Evolutionary conservation across 805 yeast species (phyloP).

Genomic region (Ogataea minuta): DNA sequence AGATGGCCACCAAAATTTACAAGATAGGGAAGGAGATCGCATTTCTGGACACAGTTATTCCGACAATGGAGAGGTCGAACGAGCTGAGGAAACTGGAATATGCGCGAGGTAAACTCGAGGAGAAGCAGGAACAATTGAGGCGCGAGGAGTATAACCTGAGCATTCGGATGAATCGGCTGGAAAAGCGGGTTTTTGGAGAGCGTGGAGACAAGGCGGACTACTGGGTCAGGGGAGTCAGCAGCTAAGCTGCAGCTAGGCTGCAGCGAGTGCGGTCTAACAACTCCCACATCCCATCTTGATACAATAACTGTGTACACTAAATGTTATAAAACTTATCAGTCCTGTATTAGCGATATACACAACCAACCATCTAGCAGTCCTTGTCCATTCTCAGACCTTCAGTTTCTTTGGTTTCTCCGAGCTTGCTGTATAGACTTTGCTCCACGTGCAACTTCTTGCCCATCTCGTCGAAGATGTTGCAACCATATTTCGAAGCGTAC

Average conservation of each 20-base stretch:
- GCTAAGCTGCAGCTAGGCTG: too few species aligned
- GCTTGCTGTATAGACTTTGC: constrained; percentile 62
- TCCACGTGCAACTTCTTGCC: constrained; percentile 54
- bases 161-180: constrained; percentile 28
- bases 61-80: constrained; percentile 17
- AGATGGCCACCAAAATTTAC: constrained; percentile 21
- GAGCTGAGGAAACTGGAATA: constrained; percentile 27
- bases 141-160: constrained; percentile 33
- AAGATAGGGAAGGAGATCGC: constrained; percentile 33
- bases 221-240: constrained; percentile 55
- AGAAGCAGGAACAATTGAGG: constrained; percentile 27
- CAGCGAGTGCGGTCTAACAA: constrained; percentile 15
- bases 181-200: constrained; percentile 30
- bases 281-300: background rate
- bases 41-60: constrained; percentile 31
- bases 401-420: too few species aligned
- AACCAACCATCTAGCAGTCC: too few species aligned
- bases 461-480: constrained; percentile 46
- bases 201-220: constrained; percentile 47
- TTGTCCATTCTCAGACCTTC: too few species aligned
- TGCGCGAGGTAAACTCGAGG: constrained; percentile 30
- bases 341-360: too few species aligned
- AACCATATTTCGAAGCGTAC: constrained; percentile 61
- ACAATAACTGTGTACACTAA: background rate
- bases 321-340: constrained; percentile 4